phyloP scores from a whole-genome alignment of 352 stramenopile genomes.

The Blastocystis sp. region DNA sequence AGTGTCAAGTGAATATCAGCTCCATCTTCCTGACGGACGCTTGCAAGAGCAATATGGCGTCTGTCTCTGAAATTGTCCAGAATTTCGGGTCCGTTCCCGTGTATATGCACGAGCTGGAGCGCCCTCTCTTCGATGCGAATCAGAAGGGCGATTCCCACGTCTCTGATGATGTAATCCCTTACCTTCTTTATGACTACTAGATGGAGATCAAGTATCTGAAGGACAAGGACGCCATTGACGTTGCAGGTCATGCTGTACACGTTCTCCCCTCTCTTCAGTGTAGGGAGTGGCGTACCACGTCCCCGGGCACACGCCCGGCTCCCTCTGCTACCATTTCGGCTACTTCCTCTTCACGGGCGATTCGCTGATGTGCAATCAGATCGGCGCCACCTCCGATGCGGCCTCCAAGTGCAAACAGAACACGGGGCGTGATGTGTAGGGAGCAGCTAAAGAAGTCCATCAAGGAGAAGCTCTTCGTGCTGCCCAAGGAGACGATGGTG shows the following conservation, averaged over 20 bases:
- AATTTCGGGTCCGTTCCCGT: conserved; percentile 22
- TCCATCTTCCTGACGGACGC: conserved; percentile 46
- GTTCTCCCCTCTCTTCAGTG: neutral
- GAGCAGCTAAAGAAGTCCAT: conserved; percentile 38
- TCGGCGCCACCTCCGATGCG: neutral
- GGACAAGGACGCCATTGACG: conserved; percentile 20
- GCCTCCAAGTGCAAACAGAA: neutral
- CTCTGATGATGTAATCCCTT: neutral
- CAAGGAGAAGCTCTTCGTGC: conserved; percentile 46
- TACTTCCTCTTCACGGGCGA: conserved; percentile 63
- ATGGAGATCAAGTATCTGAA: conserved; percentile 37
- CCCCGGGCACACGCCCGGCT: conserved; percentile 53
- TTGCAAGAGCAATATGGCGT: neutral
- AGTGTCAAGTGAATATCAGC: conserved; percentile 43
- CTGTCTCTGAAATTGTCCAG: neutral
- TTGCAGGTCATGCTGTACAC: conserved; percentile 4
- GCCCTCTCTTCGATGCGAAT: neutral
- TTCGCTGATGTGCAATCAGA: conserved; percentile 16
- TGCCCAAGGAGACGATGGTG: conserved; percentile 28
- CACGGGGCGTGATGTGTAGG: neutral
- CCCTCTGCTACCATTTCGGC: conserved; percentile 58
- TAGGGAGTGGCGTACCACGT: conserved; percentile 17
- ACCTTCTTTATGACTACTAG: neutral
- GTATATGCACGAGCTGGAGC: conserved; percentile 11
- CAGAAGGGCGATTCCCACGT: neutral